Percentiles rank a stretch among this genome's conserved stretches.
Evolutionary conservation across 306 rosid species (phyloP).

Genomic region (Leucaena leucocephala): DNA sequence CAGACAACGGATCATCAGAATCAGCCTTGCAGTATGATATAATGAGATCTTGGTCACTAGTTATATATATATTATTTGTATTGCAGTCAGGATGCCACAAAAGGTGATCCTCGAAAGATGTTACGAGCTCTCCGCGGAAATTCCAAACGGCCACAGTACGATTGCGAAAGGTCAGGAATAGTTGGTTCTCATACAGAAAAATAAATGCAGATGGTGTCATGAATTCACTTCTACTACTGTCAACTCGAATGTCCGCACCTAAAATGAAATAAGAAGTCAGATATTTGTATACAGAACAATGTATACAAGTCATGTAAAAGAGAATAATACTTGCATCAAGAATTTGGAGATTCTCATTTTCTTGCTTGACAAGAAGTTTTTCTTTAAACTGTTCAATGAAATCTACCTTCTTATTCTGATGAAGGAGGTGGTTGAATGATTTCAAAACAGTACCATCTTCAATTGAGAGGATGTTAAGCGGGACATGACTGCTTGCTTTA

Average conservation of each 20-base stretch:
- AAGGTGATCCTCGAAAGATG: conserved; percentile 98
- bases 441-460: conserved; percentile 99
- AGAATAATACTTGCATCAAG: conserved; percentile 74
- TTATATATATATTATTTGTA: conserved; percentile 93
- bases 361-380: conserved; percentile 99
- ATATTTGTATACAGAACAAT: conserved; percentile 27
- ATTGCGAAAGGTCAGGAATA: conserved; percentile 88
- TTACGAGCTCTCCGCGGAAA: conserved; percentile 99
- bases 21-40: conserved; percentile 99
- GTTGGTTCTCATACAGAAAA: conserved; percentile 92
- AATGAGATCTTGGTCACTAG: conserved; percentile 99
- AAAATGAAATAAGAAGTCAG: conserved; percentile 41
- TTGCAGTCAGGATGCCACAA: conserved; percentile 99
- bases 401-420: conserved; percentile 96
- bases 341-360: conserved; percentile 95
- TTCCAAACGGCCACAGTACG: conserved; percentile 99
- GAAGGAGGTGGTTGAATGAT: conserved; percentile 95
- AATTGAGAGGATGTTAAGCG: conserved; percentile 94
- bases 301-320: conserved; percentile 8
- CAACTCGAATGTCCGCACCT: conserved; percentile 92
- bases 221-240: conserved; percentile 84
- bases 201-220: conserved; percentile 99
- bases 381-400: conserved; percentile 98
- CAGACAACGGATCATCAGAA: conserved; percentile 86
- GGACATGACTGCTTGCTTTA: conserved; percentile 86